These are phyloP conservation scores for Lepraria neglecta DNA, from an alignment of 495 filamentous ascomycete genomes.

Conservation along the genomic window DNA sequence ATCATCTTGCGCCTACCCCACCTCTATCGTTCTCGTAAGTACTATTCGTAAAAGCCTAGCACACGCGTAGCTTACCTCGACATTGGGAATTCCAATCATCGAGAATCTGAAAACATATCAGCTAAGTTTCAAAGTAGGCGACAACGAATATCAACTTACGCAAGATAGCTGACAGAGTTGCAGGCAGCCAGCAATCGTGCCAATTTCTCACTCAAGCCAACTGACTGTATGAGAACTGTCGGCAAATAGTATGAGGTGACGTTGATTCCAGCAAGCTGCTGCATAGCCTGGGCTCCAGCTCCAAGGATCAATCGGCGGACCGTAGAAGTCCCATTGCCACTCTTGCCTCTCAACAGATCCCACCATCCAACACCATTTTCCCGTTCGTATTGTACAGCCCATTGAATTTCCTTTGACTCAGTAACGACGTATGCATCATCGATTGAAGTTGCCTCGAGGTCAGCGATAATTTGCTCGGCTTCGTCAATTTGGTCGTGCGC, in stretches of 20 bases:
- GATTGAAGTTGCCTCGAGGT: constrained; percentile 40
- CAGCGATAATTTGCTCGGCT: constrained; percentile 45
- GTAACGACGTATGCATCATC: constrained; percentile 44
- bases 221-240: constrained; percentile 46
- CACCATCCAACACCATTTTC: constrained; percentile 44
- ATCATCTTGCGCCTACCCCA: constrained; percentile 49
- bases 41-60: neutral
- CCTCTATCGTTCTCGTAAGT: constrained; percentile 20
- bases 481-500: constrained; percentile 40
- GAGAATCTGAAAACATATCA: constrained; percentile 31
- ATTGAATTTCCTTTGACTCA: constrained; percentile 44
- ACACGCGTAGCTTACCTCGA: constrained; percentile 33
- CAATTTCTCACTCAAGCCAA: constrained; percentile 41
- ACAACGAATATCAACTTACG: constrained; percentile 15
- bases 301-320: constrained; percentile 46
- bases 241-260: constrained; percentile 29
- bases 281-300: constrained; percentile 48
- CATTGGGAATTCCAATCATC: constrained; percentile 39
- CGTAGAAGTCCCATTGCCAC: constrained; percentile 39
- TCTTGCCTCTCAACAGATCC: constrained; percentile 41
- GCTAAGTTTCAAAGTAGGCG: neutral
- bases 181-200: constrained; percentile 46
- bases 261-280: constrained; percentile 49
- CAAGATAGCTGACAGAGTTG: constrained; percentile 46
- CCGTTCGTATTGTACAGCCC: constrained; percentile 43